Evolutionary conservation across 2,329 filamentous ascomycete species (phyloP), one percentile per base, ranked within the genome.

Genomic region (Ophiostoma populinum): DNA sequence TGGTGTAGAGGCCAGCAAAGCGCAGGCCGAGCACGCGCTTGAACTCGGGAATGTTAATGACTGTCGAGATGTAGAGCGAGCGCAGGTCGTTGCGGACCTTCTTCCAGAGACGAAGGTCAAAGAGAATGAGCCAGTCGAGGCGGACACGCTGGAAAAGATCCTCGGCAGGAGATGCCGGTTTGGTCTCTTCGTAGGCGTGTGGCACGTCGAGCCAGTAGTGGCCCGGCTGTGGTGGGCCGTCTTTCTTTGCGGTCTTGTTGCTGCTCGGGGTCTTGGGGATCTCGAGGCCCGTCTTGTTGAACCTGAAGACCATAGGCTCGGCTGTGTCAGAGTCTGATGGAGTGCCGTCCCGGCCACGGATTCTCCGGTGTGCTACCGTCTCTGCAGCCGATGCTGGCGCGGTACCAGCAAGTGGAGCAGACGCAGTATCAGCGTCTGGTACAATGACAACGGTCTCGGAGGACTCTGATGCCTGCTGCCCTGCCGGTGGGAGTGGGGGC

Each of bases 31-130:
- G 64, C 8, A 98, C 74, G 15, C 87, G 76, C 59, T 98, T 98
- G 67, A 98, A 98, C 51, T 92, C 73, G 5, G 90, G 87, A 36
- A 98, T 83, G 6, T 82, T 83, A 32, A 98, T 86, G 5, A 98
- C 83, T 0, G 90, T 98, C 32, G 82, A 90, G 47, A 98, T 93
- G 55, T 94, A 95, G 2, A 98, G 69, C 43, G 93, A 80, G 21
- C 90, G 76, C 38, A 98, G 67, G 51, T 92, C 81, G 33, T 87
- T 85, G 38, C 90, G 75, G 21, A 92, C 71, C 52, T 85, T 90
- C 57, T 98, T 98, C 90, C 90, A 98, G 66, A 98, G 74, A 27
- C 90, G 68, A 34, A 98, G 59, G 52, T 98, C 90, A 51, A 93
- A 98, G 7, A 98, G 63, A 20, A 98, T 82, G 50, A 98, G 68